Evolutionary conservation across 352 stramenopile species (phyloP).

Genomic region (Ochromonadaceae sp.): DNA sequence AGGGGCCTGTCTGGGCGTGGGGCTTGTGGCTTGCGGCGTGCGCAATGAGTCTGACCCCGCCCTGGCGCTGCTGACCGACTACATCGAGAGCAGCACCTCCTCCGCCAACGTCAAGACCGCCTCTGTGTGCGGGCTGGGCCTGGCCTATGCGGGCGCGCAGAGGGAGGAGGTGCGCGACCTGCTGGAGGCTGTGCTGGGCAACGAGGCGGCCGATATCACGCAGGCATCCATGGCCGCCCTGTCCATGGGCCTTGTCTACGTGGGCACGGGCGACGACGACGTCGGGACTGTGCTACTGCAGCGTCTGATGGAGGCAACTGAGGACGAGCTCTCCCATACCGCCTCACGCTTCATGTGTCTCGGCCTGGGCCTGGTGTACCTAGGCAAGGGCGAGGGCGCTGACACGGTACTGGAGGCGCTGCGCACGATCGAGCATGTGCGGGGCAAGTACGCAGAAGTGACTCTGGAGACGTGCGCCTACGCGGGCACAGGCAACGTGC

Average conservation of each 20-base stretch:
- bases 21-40: constrained; percentile 77
- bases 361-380: constrained; percentile 88
- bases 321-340: constrained; percentile 87
- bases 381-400: constrained; percentile 87
- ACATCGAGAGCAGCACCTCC: constrained; percentile 82
- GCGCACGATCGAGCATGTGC: constrained; percentile 92
- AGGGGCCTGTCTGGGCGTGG: constrained; percentile 88
- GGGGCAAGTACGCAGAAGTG: constrained; percentile 88
- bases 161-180: constrained; percentile 93
- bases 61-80: constrained; percentile 86
- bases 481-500: constrained; percentile 92
- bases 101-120: constrained; percentile 74
- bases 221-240: constrained; percentile 78
- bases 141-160: constrained; percentile 89
- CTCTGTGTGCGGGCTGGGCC: constrained; percentile 83
- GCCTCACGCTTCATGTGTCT: constrained; percentile 89
- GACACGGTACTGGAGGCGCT: constrained; percentile 95
- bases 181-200: constrained; percentile 76
- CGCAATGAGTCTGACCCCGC: constrained; percentile 92
- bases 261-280: constrained; percentile 92
- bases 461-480: constrained; percentile 96
- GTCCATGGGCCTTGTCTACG: constrained; percentile 92
- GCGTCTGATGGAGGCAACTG: constrained; percentile 91
- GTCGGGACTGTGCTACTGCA: constrained; percentile 88
- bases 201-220: constrained; percentile 65